These are phyloP conservation scores for Tuber microsphaerosporum DNA, from an alignment of 495 filamentous ascomycete species.

Conservation along the genomic window DNA sequence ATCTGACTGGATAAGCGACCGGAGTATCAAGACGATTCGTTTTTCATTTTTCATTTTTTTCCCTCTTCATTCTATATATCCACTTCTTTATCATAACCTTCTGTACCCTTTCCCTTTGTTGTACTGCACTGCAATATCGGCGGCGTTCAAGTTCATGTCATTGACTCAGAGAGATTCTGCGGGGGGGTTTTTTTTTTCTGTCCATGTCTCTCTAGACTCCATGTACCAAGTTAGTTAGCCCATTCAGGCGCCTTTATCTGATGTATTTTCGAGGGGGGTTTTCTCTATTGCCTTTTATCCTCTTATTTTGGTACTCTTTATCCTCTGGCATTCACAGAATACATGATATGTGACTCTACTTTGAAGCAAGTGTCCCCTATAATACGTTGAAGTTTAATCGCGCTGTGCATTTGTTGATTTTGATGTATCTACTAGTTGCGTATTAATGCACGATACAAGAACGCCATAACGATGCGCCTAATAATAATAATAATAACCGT, in stretches of 20 bases:
- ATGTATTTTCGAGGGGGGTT: conserved; percentile 30
- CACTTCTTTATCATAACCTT: neutral
- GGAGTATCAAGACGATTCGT: conserved; percentile 7
- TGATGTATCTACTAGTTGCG: neutral
- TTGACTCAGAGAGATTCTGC: neutral
- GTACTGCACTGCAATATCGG: conserved; percentile 5
- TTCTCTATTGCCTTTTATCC: conserved; percentile 11
- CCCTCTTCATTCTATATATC: neutral
- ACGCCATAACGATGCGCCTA: neutral
- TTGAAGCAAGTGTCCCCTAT: neutral
- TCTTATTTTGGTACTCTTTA: conserved; percentile 9
- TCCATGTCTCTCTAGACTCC: conserved; percentile 1
- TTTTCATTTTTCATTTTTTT: conserved; percentile 29
- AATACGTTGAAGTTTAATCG: neutral
- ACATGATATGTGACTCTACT: conserved; percentile 17
- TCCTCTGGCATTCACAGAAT: conserved; percentile 26
- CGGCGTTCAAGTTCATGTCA: conserved; percentile 1
- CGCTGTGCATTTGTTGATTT: neutral
- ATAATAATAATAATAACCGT: neutral
- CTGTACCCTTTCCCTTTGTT: conserved; percentile 3
- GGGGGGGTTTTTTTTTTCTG: neutral
- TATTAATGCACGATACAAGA: neutral
- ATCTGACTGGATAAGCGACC: conserved; percentile 6
- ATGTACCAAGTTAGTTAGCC: neutral
- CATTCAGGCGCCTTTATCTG: conserved; percentile 27